Percentiles rank a stretch among this genome's conserved stretches.
Evolutionary conservation across 305 asterid genomes (phyloP).

Genomic region (Caryopteris hybrid): DNA sequence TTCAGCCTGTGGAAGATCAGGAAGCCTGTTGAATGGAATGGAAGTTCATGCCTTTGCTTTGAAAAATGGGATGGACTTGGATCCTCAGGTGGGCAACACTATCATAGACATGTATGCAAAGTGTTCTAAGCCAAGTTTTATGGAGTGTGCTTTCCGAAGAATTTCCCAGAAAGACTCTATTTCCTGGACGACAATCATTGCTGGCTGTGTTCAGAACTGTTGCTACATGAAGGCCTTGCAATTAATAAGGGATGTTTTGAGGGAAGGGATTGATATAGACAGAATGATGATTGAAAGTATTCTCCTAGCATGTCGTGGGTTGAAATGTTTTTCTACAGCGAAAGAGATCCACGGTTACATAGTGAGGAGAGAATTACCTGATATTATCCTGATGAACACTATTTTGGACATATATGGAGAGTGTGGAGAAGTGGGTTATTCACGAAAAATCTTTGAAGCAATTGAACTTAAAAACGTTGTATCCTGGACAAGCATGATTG

Average conservation of each 20-base stretch:
- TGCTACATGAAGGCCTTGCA: slow-evolving; percentile 46
- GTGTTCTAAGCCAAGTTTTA: slow-evolving; percentile 58
- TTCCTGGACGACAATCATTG: slow-evolving; percentile 73
- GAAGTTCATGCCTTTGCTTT: slow-evolving; percentile 71
- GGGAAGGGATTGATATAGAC: slow-evolving; percentile 44
- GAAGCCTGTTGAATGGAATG: slow-evolving; percentile 51
- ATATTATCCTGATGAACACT: slow-evolving; percentile 48
- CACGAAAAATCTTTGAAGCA: slow-evolving; percentile 35
- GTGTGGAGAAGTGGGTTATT: slow-evolving; percentile 52
- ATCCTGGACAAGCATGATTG: slow-evolving; percentile 81
- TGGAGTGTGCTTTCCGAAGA: slow-evolving; percentile 49
- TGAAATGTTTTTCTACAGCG: slow-evolving; percentile 43
- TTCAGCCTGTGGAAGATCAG: slow-evolving; percentile 63
- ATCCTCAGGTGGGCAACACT: slow-evolving; percentile 68
- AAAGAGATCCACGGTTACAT: slow-evolving; percentile 66
- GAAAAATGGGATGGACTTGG: slow-evolving; percentile 52
- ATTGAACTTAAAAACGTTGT: slow-evolving; percentile 50
- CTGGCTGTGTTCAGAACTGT: slow-evolving; percentile 62
- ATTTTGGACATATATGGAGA: slow-evolving; percentile 63
- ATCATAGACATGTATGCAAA: slow-evolving; percentile 86
- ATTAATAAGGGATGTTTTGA: slow-evolving; percentile 30
- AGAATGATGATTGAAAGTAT: slow-evolving; percentile 59
- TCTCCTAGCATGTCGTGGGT: slow-evolving; percentile 61
- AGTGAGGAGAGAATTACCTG: slow-evolving; percentile 45
- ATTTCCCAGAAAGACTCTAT: slow-evolving; percentile 50